Base-by-base conservation (phyloP, 2,329 filamentous ascomycete genomes). In the Monosporascus cannonballus region DNA sequence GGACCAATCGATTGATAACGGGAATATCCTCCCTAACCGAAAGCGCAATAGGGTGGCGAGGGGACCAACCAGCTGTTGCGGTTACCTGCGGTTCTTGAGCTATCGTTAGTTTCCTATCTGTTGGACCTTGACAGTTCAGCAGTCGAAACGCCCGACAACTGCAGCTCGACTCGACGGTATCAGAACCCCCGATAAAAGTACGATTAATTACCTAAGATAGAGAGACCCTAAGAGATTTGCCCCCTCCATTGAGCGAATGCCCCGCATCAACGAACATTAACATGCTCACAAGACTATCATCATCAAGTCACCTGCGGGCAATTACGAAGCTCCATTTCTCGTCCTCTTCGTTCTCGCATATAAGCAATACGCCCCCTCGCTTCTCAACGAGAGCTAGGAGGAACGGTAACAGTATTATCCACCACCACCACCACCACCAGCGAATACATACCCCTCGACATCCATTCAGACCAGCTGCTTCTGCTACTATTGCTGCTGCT, bases 381-480 rank as follows among this genome's bases (percentile, higher is more conserved):
- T n/a, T 42, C 11, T 15, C n/a, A 8, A 39, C 15, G 1, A 18
- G 17, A 18, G 6, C 42, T 27, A 17, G 30, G 11, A 34, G 9
- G 18, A 25, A 7, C 22, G 15, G 7, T 25, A n/a, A 25, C 41
- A 44, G 11, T 24, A 46, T 8, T 6, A 46, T 46, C 42, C 17
- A 25, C 24, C 9, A 3, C 15, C 4, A 20, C 15, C 7, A 42
- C 9, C 42, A 45, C 9, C 6, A 46, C 17, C 22, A n/a, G 20
- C 24, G 22, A 6, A 44, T 25, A 15, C 24, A 27, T 48, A 49
- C 30, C 30, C 11, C 30, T 34, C 30, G 39, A 51, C 48, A 24
- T 34, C 48, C 42, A 20, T 11, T 48, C 46, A 51, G 50, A 54
- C 46, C 45, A 47, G 47, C 50, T 51, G 18, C 51, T 47, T 37